Evolutionary conservation across 164 flowering plant species (phyloP), one percentile per base, ranked within the genome.

Genomic region (Aristolochia contorta): DNA sequence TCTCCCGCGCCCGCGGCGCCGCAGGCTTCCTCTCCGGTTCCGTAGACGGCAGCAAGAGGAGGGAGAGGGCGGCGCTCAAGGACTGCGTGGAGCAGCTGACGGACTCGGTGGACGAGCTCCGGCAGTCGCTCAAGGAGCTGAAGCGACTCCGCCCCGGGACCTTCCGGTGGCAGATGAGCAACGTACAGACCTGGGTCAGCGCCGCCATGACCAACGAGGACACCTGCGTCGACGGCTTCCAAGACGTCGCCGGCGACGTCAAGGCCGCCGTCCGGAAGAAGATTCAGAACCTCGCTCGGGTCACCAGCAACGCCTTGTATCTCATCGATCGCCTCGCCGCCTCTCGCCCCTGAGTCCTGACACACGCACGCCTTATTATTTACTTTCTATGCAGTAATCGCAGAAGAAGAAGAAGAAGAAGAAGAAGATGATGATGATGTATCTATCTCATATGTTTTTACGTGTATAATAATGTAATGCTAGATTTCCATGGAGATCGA

Each of bases 121-220:
- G 71, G 15, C 81, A 70, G 16, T 87, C 98, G 24, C 67, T 84
- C 20, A 68, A 54, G 58, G 89, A 89, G 80, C 80, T 92, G 83
- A 65, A 75, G 13, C 69, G 54, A 59, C 65, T 79, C 22, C 59
- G 48, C 13, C 14, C 67, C 20, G 78, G 73, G 65, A 60, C 71
- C 69, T 71, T 85, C 61, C 64, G 70, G 79, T 89, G 85, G 56
- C 86, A 69, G 77, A 72, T 84, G 83, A 76, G 84, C 64, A 84
- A 92, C 70, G 93, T 87, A 66, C 85, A 89, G 85, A 92, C 98
- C 71, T 92, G 96, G 96, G 85, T 92, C 91, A 92, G 98, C 70
- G 95, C 98, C 0, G 96, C 93, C 6, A 65, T 89, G 33, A 87
- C 95, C 21, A 81, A 89, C 66, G 86, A 89, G 80, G 89, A 83